Evolutionary conservation across 306 rosid species (phyloP), one percentile per base, ranked within the genome.

Genomic region (Vigna reflexopilosa): DNA sequence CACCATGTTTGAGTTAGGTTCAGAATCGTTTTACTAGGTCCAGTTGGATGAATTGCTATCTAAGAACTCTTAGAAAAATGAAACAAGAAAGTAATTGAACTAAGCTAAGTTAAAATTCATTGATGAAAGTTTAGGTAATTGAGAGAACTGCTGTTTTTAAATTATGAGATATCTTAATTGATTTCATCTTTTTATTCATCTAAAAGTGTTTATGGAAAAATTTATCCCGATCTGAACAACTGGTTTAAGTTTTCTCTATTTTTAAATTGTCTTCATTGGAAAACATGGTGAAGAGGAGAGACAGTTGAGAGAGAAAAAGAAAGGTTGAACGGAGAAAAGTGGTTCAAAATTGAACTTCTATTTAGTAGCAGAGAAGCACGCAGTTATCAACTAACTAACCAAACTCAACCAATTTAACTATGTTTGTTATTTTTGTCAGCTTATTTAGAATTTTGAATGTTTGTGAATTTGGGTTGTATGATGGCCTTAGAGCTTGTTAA

Each of bases 401-500:
- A 28, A 78, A 45, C 61, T 68, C 81, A 57, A 30, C 24, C 15
- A 67, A 45, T 20, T 70, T 45, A 61, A 79, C 70, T 15, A 59
- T 2, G 14, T 36, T 6, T 20, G 77, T 28, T 30, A 4, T 4
- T 50, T 76, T 75, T 57, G 26, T 67, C 50, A 19, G 55, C 67
- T 32, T 40, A 28, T 32, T 75, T 63, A 34, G 42, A 44, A 16
- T 58, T 52, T 38, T 17, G 16, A 77, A 61, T 1, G 6, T 47
- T 67, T 67, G 30, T 45, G 22, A 45, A 75, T 20, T 42, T 72
- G 45, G 50, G 58, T 59, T 77, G 49, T 56, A 8, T 55, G 34
- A 68, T 57, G 64, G 68, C 42, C 70, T 74, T 78, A 74, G 44
- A 78, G 74, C 28, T 78, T 77, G 64, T 48, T 66, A 58, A 74